Evolutionary conservation across 2,329 filamentous ascomycete genomes (phyloP).

Genomic region (Blastomyces parvus): DNA sequence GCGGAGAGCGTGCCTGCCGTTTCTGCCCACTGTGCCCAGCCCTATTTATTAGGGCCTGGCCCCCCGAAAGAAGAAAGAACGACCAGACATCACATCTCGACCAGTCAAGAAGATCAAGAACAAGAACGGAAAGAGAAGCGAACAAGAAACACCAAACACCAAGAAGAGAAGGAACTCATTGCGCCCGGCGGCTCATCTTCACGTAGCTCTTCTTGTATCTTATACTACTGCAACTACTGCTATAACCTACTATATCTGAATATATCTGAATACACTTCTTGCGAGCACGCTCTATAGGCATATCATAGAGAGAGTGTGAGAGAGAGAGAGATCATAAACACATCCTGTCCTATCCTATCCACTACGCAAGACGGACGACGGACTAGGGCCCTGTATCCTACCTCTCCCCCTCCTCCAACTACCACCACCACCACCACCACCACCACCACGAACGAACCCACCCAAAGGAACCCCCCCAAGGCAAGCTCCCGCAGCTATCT

Average conservation of each 20-base stretch:
- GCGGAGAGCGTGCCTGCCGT: background rate
- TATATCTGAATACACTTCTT: background rate
- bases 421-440: too few species aligned
- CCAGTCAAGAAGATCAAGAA: too few species aligned
- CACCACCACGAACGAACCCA: too few species aligned
- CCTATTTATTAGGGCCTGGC: background rate
- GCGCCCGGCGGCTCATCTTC: too few species aligned
- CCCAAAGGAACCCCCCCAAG: background rate
- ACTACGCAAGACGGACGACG: too few species aligned
- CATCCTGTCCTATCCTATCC: background rate
- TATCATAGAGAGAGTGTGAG: background rate
- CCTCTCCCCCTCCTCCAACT: too few species aligned
- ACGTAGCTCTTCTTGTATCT: background rate
- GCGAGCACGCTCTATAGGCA: background rate
- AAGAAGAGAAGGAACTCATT: too few species aligned
- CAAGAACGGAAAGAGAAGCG: too few species aligned
- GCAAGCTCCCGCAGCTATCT: background rate
- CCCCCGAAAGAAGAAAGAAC: background rate
- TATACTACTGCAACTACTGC: too few species aligned
- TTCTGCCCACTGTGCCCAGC: background rate
- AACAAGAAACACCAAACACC: too few species aligned
- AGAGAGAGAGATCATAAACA: background rate
- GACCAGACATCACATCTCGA: too few species aligned
- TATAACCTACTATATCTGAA: background rate
- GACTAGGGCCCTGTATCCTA: too few species aligned